These are phyloP conservation scores for Annulohypoxylon nitens DNA, from an alignment of 495 filamentous ascomycete genomes.

Conservation along the genomic window DNA sequence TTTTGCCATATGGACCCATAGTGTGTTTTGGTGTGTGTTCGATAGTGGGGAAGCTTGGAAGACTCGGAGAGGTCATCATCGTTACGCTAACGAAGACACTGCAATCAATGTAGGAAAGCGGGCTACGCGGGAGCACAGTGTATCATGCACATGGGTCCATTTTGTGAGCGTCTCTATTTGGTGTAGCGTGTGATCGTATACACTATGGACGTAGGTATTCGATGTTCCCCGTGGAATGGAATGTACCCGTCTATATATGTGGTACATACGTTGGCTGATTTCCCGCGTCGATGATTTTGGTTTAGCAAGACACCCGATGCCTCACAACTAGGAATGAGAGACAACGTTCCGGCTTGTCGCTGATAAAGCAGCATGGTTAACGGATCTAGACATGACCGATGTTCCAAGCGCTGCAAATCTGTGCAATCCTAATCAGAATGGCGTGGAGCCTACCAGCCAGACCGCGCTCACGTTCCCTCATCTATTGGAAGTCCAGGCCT, in stretches of 20 bases:
- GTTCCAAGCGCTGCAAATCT: conserved; percentile 26
- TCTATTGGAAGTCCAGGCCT: conserved; percentile 16
- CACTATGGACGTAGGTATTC: neutral
- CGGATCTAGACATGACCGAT: conserved; percentile 42
- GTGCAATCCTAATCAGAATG: conserved; percentile 35
- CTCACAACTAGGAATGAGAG: conserved; percentile 48
- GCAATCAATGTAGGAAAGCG: conserved; percentile 27
- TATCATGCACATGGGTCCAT: conserved; percentile 35
- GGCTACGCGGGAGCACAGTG: conserved; percentile 38
- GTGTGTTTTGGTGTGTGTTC: conserved; percentile 27
- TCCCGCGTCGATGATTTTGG: conserved; percentile 41
- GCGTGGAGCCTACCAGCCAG: conserved; percentile 31
- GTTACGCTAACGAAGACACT: conserved; percentile 38
- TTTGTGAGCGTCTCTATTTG: conserved; percentile 26
- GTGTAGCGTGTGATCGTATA: conserved; percentile 29
- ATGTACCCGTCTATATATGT: conserved; percentile 37
- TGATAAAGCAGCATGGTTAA: conserved; percentile 36
- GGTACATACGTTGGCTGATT: conserved; percentile 37
- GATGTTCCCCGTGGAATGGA: conserved; percentile 27
- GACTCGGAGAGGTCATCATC: conserved; percentile 33
- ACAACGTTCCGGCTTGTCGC: conserved; percentile 41
- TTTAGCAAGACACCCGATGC: conserved; percentile 50
- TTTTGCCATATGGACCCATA: conserved; percentile 20
- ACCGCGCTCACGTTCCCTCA: conserved; percentile 15
- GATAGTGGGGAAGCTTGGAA: conserved; percentile 37